Conservation (phyloP, 805 yeast genomes). For the Kodamaea leandrae region DNA sequence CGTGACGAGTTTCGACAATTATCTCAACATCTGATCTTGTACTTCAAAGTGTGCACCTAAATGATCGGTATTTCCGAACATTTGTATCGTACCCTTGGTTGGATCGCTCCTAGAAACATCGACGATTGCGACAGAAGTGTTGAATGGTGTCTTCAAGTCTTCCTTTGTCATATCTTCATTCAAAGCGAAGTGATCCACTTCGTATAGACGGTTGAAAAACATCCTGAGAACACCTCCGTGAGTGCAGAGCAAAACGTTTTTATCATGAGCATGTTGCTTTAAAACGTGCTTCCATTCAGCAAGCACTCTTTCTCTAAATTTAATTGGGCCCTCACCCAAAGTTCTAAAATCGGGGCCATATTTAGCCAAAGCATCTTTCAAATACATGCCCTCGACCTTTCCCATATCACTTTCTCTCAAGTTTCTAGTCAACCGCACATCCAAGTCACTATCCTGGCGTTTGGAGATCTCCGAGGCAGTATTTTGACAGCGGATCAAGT, state of each 20-base stretch:
- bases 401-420: slow-evolving; percentile 82
- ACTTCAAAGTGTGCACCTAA: slow-evolving; percentile 43
- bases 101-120: slow-evolving; percentile 46
- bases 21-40: slow-evolving; percentile 20
- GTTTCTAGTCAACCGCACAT: slow-evolving; percentile 32
- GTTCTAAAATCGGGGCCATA: slow-evolving; percentile 61
- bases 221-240: slow-evolving; percentile 83
- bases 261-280: slow-evolving; percentile 30
- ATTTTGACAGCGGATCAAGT: slow-evolving; percentile 56
- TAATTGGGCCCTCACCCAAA: slow-evolving; percentile 58
- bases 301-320: slow-evolving; percentile 49
- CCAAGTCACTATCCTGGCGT: slow-evolving; percentile 18
- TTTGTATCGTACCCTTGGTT: slow-evolving; percentile 43
- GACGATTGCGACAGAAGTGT: slow-evolving; percentile 69
- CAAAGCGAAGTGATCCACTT: slow-evolving; percentile 36
- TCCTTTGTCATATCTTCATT: slow-evolving; percentile 36
- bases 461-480: slow-evolving; percentile 49
- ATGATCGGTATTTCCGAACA: slow-evolving; percentile 68
- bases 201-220: slow-evolving; percentile 50
- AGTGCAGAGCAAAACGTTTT: slow-evolving; percentile 61
- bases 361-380: slow-evolving; percentile 60
- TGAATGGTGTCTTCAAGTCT: slow-evolving; percentile 59
- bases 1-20: neutral
- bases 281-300: slow-evolving; percentile 45
- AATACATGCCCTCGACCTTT: slow-evolving; percentile 65